Evolutionary conservation across 176 grass and related monocot genomes (phyloP).

Genomic region (Olyra latifolia): DNA sequence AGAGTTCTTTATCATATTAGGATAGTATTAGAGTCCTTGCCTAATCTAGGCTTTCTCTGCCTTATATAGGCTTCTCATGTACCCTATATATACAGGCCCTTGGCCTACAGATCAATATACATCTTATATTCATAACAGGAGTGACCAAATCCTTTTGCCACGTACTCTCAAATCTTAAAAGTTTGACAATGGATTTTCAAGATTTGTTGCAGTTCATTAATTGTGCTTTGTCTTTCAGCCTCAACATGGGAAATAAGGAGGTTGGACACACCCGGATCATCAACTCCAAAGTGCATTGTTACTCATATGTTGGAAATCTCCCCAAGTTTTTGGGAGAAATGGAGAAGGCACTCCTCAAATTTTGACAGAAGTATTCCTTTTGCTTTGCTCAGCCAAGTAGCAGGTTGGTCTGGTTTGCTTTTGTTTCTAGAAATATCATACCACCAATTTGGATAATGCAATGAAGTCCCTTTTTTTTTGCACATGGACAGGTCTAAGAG

Average conservation of each 20-base stretch:
- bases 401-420: slow-evolving; percentile 58
- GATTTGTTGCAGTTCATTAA: slow-evolving; percentile 15
- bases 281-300: slow-evolving; percentile 70
- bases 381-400: slow-evolving; percentile 93
- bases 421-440: slow-evolving; percentile 7
- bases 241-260: slow-evolving; percentile 91
- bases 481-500: slow-evolving; percentile 68
- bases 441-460: slow-evolving; percentile 19
- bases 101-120: too few species aligned
- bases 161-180: not conserved
- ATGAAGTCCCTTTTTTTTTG: slow-evolving; percentile 18
- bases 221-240: slow-evolving; percentile 50
- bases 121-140: too few species aligned
- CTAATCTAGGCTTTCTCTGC: too few species aligned
- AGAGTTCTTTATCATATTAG: too few species aligned
- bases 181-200: slow-evolving; percentile 1
- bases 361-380: slow-evolving; percentile 87
- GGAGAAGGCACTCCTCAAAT: slow-evolving; percentile 56
- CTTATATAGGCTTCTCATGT: too few species aligned
- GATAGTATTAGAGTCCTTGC: too few species aligned
- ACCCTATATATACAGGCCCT: too few species aligned
- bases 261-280: slow-evolving; percentile 46
- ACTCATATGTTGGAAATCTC: slow-evolving; percentile 79
- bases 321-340: slow-evolving; percentile 68
- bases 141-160: not conserved